Conservation (phyloP, 257 asterid genomes). For the Solanum tacnaense region DNA sequence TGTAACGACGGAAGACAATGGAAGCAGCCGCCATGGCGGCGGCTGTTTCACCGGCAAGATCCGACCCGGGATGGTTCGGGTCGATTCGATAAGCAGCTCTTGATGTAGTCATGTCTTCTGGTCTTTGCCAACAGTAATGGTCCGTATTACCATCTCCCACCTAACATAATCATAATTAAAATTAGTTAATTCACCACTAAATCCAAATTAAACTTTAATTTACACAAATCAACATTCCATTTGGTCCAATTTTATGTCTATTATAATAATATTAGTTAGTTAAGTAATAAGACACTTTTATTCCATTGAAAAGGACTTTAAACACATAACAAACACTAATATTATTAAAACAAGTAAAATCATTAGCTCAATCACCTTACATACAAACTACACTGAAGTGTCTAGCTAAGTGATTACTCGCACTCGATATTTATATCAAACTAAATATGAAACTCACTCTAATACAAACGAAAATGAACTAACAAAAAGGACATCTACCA, state of each 20-base stretch:
- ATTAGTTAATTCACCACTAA: background rate
- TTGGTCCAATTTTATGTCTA: background rate
- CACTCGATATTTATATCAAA: background rate
- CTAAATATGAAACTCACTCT: too few relatives aligned
- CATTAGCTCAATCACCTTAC: background rate
- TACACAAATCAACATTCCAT: background rate
- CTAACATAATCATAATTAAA: constrained; percentile 13
- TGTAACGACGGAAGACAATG: constrained; percentile 63
- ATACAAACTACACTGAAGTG: background rate
- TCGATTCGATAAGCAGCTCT: constrained; percentile 70
- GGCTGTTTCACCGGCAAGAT: constrained; percentile 94
- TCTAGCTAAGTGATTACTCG: too few relatives aligned
- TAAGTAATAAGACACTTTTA: background rate
- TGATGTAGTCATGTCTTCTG: constrained; percentile 93
- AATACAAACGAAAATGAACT: too few relatives aligned
- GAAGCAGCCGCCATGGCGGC: constrained; percentile 98
- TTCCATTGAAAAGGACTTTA: background rate
- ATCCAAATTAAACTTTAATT: background rate
- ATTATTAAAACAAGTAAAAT: background rate
- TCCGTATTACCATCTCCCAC: constrained; percentile 95
- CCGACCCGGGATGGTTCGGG: constrained; percentile 78
- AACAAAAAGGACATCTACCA: too few relatives aligned
- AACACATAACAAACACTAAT: background rate
- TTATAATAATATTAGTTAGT: background rate
- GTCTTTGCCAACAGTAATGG: constrained; percentile 94